Percentiles rank a stretch among this genome's conserved stretches.
Conservation (phyloP, 257 asterid genomes). For the Rhazya stricta region DNA sequence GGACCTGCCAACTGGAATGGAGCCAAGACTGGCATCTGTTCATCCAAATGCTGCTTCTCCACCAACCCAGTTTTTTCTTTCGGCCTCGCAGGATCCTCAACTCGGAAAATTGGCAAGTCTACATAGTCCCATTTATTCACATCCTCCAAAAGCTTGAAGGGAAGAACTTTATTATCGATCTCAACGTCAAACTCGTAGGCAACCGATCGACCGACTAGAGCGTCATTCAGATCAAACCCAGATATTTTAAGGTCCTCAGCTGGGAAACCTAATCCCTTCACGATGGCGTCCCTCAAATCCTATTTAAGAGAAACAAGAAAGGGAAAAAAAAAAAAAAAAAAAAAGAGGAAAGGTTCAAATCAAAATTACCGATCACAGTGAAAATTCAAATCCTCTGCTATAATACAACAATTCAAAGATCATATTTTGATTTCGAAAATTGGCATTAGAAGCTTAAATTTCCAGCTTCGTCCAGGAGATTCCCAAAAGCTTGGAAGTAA, state of each 20-base stretch:
- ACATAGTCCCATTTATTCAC: conserved; percentile 87
- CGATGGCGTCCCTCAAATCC: conserved; percentile 89
- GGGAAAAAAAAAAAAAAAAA: not conserved
- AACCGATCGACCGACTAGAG: conserved; percentile 73
- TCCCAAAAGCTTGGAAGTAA: not conserved
- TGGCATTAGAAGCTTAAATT: not conserved
- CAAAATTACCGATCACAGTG: not conserved
- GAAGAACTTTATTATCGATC: conserved; percentile 71
- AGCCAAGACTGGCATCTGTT: conserved; percentile 68
- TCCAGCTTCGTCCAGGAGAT: not conserved
- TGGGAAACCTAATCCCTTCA: conserved; percentile 85
- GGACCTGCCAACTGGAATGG: conserved; percentile 97
- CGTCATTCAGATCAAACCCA: conserved; percentile 87
- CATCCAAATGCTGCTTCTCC: conserved; percentile 39
- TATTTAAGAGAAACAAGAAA: no score
- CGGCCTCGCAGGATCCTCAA: conserved; percentile 31
- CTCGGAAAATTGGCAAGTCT: conserved; percentile 79
- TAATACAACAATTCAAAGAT: not conserved
- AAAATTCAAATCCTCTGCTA: not conserved
- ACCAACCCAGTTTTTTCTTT: conserved; percentile 53
- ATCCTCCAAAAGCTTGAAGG: conserved; percentile 90
- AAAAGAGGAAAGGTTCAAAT: not conserved
- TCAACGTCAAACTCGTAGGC: conserved; percentile 92
- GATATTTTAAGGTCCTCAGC: conserved; percentile 71
- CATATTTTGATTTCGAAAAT: not conserved